These are phyloP conservation scores for Canna indica DNA, from an alignment of 176 grass and related monocot species.

Conservation along the genomic window DNA sequence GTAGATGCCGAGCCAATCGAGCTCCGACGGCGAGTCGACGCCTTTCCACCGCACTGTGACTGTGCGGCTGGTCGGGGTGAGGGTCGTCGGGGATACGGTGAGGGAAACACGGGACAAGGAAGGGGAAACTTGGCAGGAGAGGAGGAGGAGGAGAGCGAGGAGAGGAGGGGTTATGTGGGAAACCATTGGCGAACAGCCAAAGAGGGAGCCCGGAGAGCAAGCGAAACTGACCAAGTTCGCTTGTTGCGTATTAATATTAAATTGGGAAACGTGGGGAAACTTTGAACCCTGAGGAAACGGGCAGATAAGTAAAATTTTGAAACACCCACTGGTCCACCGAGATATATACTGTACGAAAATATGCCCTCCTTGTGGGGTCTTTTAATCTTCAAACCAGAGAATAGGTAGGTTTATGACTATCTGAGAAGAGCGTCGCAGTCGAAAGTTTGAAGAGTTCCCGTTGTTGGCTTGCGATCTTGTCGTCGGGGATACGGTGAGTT, in stretches of 20 bases:
- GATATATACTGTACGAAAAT: too few species aligned
- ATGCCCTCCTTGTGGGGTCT: too few species aligned
- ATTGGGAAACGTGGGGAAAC: too few species aligned
- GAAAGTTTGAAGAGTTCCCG: too few species aligned
- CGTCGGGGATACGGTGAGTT: too few species aligned
- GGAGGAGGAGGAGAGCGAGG: neutral
- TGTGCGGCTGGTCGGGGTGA: conserved; percentile 25
- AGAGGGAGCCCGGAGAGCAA: neutral
- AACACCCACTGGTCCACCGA: too few species aligned
- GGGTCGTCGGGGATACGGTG: conserved; percentile 37
- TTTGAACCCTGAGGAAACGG: too few species aligned
- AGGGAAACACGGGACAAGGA: conserved; percentile 33
- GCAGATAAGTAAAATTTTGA: too few species aligned
- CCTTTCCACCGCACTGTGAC: conserved; percentile 58
- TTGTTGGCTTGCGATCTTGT: too few species aligned
- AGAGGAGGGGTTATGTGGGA: neutral
- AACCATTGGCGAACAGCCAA: neutral
- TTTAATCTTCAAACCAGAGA: too few species aligned
- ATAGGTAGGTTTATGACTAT: too few species aligned
- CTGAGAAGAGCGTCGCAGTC: too few species aligned
- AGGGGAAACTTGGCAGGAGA: conserved; percentile 28
- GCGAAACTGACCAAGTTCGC: neutral
- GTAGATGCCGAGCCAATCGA: conserved; percentile 80
- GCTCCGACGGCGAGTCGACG: conserved; percentile 50
- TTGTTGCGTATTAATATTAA: neutral